A percentile compares a stretch with the other conserved stretches of the same genome.
Conservation (phyloP, 2,329 filamentous ascomycete genomes). For the Aspergillus thermomutatus region DNA sequence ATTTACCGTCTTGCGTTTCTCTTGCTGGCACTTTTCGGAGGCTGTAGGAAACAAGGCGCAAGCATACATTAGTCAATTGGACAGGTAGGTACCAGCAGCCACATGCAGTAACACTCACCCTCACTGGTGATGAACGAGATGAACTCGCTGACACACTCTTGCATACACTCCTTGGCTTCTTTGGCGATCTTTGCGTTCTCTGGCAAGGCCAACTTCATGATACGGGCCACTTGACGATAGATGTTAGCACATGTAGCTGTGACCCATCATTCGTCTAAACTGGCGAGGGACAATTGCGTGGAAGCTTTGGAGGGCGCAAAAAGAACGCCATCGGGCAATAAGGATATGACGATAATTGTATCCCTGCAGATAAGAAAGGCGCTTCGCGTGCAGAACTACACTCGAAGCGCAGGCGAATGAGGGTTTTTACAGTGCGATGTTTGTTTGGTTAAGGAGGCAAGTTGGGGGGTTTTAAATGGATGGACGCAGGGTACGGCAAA, state of each 20-base stretch:
- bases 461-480: slow-evolving; percentile 12
- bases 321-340: not conserved
- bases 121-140: slow-evolving; percentile 99
- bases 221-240: slow-evolving; percentile 91
- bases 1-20: slow-evolving; percentile 98
- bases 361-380: not conserved
- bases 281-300: not conserved
- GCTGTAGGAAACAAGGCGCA: slow-evolving; percentile 54
- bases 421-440: not conserved
- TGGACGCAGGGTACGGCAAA: slow-evolving; percentile 28
- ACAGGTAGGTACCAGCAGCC: not conserved
- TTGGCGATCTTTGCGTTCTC: slow-evolving; percentile 99
- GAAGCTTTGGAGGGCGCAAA: not conserved
- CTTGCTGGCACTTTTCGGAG: slow-evolving; percentile 98
- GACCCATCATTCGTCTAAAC: not conserved
- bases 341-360: not conserved
- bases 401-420: not conserved
- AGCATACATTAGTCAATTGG: not conserved
- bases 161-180: slow-evolving; percentile 99
- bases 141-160: slow-evolving; percentile 99
- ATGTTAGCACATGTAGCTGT: slow-evolving; percentile 19
- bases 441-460: slow-evolving; percentile 4
- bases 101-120: slow-evolving; percentile 57
- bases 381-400: not conserved
- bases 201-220: slow-evolving; percentile 97